Evolutionary conservation across 352 stramenopile species (phyloP).

Genomic region (Pythium rhizo-oryzae): DNA sequence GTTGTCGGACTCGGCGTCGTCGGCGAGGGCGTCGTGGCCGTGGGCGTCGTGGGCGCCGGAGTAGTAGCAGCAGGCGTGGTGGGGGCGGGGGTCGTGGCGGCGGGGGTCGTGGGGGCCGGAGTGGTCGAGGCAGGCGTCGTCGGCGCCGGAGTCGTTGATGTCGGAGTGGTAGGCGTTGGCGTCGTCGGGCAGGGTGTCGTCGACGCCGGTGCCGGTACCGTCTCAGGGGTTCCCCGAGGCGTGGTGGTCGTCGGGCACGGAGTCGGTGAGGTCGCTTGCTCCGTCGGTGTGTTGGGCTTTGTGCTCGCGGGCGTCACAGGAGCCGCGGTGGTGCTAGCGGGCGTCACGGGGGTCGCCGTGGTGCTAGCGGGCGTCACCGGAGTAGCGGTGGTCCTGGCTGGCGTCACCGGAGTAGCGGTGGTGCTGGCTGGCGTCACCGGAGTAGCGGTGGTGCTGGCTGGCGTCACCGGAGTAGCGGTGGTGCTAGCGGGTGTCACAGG

Average conservation of each 20-base stretch:
- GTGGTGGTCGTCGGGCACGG: background rate
- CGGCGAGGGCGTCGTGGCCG: background rate
- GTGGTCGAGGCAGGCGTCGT: background rate
- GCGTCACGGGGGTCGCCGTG: too few relatives aligned
- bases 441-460: too few relatives aligned
- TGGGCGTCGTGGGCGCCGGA: background rate
- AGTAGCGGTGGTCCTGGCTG: too few relatives aligned
- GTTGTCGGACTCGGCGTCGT: background rate
- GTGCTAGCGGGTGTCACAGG: too few relatives aligned
- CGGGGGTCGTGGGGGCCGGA: background rate
- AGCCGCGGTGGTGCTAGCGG: too few relatives aligned
- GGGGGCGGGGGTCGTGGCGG: background rate
- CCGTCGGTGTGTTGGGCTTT: background rate
- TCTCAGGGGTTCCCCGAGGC: background rate
- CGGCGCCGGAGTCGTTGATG: conserved; percentile 1
- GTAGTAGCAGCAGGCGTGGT: background rate
- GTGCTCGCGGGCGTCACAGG: too few relatives aligned
- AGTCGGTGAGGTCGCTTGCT: conserved; percentile 1
- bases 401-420: too few relatives aligned
- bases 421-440: too few relatives aligned
- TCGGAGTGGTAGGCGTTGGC: background rate
- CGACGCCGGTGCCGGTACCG: background rate
- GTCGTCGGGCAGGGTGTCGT: background rate
- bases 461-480: too few relatives aligned
- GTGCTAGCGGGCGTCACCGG: too few relatives aligned